Evolutionary conservation across 108 stramenopile species (phyloP).

Genomic region (Cyclotella sp.): DNA sequence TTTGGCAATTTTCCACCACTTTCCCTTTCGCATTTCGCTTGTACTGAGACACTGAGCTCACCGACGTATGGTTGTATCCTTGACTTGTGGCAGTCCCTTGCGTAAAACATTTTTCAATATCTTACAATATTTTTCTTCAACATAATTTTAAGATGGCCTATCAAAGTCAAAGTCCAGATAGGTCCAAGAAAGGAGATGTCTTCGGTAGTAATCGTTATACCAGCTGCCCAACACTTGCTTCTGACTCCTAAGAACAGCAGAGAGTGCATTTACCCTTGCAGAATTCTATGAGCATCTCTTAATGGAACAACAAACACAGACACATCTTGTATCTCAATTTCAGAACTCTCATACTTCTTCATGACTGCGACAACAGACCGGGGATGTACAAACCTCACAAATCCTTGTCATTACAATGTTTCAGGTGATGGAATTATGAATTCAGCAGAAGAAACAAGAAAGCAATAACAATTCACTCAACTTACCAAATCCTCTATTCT

Average conservation of each 20-base stretch:
- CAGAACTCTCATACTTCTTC: conserved; percentile 59
- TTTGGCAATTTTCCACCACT: too few relatives aligned
- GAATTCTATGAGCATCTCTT: not conserved
- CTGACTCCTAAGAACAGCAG: too few relatives aligned
- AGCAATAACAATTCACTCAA: not conserved
- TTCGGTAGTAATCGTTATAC: not conserved
- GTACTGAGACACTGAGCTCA: too few relatives aligned
- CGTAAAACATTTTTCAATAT: too few relatives aligned
- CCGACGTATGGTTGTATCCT: too few relatives aligned
- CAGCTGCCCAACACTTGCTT: not conserved
- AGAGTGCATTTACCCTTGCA: too few relatives aligned
- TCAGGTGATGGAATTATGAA: not conserved
- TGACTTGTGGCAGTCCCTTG: too few relatives aligned
- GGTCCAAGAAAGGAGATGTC: too few relatives aligned
- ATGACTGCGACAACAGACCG: conserved; percentile 67
- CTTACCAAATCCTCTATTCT: conserved; percentile 77
- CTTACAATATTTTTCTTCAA: too few relatives aligned
- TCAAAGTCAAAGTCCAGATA: too few relatives aligned
- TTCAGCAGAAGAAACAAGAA: not conserved
- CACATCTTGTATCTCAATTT: conserved; percentile 88
- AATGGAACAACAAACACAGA: conserved; percentile 47
- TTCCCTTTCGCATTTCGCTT: too few relatives aligned
- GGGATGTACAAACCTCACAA: conserved; percentile 70
- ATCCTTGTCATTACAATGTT: conserved; percentile 42
- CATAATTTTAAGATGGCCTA: too few relatives aligned